Conservation (phyloP, 169 alveolate genomes). For the Plasmodium ovale region DNA sequence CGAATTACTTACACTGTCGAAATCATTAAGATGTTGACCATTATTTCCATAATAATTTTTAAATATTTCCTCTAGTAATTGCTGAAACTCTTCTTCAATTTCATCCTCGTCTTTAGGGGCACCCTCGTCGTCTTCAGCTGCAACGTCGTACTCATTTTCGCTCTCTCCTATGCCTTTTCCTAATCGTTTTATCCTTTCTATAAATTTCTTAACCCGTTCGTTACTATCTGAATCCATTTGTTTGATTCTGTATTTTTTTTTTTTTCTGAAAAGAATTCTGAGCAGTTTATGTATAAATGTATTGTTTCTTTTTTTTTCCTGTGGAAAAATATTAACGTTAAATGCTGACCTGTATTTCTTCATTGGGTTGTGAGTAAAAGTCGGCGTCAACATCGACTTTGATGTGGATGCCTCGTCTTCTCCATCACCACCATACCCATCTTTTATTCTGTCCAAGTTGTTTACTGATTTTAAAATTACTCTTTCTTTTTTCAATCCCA, state of each 20-base stretch:
- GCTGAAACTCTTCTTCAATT: no score
- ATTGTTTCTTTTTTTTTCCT: not conserved
- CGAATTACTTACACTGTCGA: no score
- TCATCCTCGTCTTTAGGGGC: not conserved
- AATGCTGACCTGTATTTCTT: slow-evolving; percentile 12
- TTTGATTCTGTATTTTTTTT: slow-evolving; percentile 15
- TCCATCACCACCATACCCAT: slow-evolving; percentile 4
- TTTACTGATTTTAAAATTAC: slow-evolving; percentile 25
- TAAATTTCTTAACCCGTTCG: slow-evolving; percentile 16
- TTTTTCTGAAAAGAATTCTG: slow-evolving; percentile 7
- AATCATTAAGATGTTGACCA: no score
- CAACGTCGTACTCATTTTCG: not conserved
- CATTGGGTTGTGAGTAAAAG: not conserved
- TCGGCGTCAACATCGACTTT: not conserved
- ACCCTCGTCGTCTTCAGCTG: not conserved
- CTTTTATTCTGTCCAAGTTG: slow-evolving; percentile 2
- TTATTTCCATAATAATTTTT: no score
- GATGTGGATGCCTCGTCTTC: not conserved
- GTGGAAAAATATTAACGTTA: not conserved
- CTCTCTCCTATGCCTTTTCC: not conserved
- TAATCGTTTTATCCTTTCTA: slow-evolving; percentile 6
- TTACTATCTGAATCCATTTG: not conserved
- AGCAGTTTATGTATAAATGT: not conserved
- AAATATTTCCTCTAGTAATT: no score
- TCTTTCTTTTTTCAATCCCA: slow-evolving; percentile 2